These are phyloP conservation scores for Diddensiella caesifluorescens DNA, from an alignment of 805 yeast species.

Conservation along the genomic window DNA sequence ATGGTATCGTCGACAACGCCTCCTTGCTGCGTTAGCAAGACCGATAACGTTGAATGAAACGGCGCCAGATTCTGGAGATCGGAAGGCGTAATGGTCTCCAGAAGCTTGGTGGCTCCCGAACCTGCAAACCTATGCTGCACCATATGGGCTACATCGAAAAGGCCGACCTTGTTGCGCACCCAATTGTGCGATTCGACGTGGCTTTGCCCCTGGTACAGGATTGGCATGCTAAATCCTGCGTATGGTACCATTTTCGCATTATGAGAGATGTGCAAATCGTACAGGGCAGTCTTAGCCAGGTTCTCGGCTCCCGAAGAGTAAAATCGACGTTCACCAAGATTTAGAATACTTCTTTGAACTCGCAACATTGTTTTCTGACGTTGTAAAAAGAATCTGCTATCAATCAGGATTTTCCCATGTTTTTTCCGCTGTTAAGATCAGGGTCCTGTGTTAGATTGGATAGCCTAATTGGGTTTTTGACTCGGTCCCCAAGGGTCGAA, in stretches of 20 bases:
- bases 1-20: constrained; percentile 92
- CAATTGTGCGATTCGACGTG: constrained; percentile 93
- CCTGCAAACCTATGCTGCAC: constrained; percentile 82
- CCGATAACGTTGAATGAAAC: constrained; percentile 68
- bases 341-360: no score
- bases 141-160: constrained; percentile 98
- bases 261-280: constrained; percentile 67
- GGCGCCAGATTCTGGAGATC: constrained; percentile 57
- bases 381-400: no score
- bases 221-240: constrained; percentile 97
- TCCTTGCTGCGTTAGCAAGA: constrained; percentile 66
- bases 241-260: constrained; percentile 93
- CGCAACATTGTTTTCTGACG: no score
- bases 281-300: constrained; percentile 61
- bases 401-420: no score
- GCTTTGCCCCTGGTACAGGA: constrained; percentile 73
- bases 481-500: no score
- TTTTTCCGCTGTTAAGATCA: no score
- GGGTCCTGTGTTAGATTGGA: no score
- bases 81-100: constrained; percentile 83
- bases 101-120: constrained; percentile 54
- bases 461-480: no score
- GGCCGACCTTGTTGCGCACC: constrained; percentile 83
- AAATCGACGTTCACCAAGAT: no score
- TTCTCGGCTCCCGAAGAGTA: constrained; percentile 15